Base-by-base conservation (phyloP, 2,329 filamentous ascomycete species). In the Bipolaris gigantea region DNA sequence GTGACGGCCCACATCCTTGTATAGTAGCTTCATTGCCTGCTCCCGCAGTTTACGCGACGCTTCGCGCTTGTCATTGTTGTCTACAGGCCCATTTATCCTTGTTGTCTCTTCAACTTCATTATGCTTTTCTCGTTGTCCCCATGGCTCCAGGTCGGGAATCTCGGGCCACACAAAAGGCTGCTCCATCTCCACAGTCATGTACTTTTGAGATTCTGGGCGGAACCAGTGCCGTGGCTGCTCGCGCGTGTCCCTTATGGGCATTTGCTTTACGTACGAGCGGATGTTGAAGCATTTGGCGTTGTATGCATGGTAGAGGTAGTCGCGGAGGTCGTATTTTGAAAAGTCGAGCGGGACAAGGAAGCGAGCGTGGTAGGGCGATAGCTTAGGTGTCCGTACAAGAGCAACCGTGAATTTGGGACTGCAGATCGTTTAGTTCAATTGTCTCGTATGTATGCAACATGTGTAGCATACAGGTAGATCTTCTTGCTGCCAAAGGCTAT, bases 241-340 rank as follows among this genome's bases (percentile, higher is more conserved):
- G 73, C 64, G 75, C 57, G 79, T 77, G 61, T 84, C 83, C 53
- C 82, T 83, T 33, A 88, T 74, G 42, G 83, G 84, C 72, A 85
- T 82, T 76, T 88, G 85, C 66, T 89, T 86, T 70, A 97, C 84
- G 70, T 85, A 93, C 48, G 89, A 92, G 57, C 93, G 89, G 58
- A 97, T 86, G 62, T 81, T 72, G 62, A 65, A 81, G 48, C 85
- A 79, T 60, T 87, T 83, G 57, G 97, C 87, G 56, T 83, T 82
- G 81, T 99, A 99, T 39, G 84, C 84, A 75, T 96, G 87, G 79
- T 85, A 89, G 58, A 99, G 87, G 80, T 97, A 99, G 79, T 97
- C 92, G 75, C 92, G 90, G 38, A 99, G 79, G 75, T 99, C 94
- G 76, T 97, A 88, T 79, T 99, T 99, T 81, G 91, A 96, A 81